A percentile compares a stretch with the other conserved stretches of the same genome.
These are phyloP conservation scores for Cryptosporidium muris DNA, from an alignment of 169 alveolate species.

Conservation along the genomic window DNA sequence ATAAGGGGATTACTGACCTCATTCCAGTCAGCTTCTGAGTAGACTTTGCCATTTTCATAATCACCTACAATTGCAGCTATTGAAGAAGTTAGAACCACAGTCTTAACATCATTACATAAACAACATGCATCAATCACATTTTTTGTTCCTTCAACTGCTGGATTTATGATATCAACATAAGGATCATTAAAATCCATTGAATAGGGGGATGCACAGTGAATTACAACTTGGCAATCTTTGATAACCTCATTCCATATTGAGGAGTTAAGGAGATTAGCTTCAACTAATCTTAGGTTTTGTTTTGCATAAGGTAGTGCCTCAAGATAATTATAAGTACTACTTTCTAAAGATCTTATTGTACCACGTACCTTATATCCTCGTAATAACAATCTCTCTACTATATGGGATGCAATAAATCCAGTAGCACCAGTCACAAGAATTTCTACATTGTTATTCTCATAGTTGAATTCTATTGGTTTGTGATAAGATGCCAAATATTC, in stretches of 20 bases:
- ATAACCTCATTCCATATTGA: constrained; percentile 24
- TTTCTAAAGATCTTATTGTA: constrained; percentile 39
- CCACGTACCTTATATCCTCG: constrained; percentile 71
- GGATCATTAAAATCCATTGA: constrained; percentile 67
- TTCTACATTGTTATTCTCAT: constrained; percentile 1
- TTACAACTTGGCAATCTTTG: constrained; percentile 43
- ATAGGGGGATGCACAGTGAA: constrained; percentile 71
- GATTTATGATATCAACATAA: constrained; percentile 47
- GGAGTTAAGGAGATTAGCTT: constrained; percentile 34
- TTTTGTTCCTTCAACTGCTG: constrained; percentile 61
- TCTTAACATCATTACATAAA: constrained; percentile 55
- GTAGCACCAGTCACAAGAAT: constrained; percentile 64
- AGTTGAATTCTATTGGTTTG: constrained; percentile 32
- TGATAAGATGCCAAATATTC: background rate
- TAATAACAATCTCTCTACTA: constrained; percentile 55
- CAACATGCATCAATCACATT: constrained; percentile 62
- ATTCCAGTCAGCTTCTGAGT: constrained; percentile 65
- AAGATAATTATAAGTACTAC: background rate
- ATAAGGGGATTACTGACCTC: constrained; percentile 51
- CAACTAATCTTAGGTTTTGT: constrained; percentile 12
- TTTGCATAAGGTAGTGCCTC: constrained; percentile 26
- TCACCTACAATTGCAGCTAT: constrained; percentile 64
- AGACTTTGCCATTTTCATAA: constrained; percentile 56
- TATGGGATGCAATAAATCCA: constrained; percentile 64
- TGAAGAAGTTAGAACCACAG: constrained; percentile 61